Evolutionary conservation across 495 filamentous ascomycete genomes (phyloP).

Genomic region (Rhypophila decipiens): DNA sequence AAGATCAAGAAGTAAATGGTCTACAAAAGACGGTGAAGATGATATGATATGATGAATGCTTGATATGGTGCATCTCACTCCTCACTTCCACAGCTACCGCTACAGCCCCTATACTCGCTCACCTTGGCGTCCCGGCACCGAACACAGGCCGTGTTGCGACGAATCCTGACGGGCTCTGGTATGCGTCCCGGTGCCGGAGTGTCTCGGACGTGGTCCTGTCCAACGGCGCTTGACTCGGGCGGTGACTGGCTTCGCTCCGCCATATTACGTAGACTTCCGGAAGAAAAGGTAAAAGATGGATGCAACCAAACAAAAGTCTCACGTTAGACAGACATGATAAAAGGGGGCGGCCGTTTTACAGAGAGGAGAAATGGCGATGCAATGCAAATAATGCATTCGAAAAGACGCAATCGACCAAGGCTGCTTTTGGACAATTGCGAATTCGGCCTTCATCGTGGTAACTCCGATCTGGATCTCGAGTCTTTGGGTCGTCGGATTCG

Average conservation of each 20-base stretch:
- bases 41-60: too few relatives aligned
- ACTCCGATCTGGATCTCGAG: not conserved
- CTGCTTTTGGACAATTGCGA: not conserved
- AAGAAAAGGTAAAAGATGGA: not conserved
- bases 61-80: too few relatives aligned
- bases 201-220: conserved; percentile 2
- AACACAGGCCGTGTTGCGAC: conserved; percentile 38
- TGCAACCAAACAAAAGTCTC: not conserved
- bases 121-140: conserved; percentile 40
- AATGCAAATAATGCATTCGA: not conserved
- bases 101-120: not conserved
- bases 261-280: conserved; percentile 1
- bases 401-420: not conserved
- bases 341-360: too few relatives aligned
- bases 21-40: too few relatives aligned
- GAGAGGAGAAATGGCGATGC: not conserved
- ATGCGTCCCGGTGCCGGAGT: conserved; percentile 14
- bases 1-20: too few relatives aligned
- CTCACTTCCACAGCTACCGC: too few relatives aligned
- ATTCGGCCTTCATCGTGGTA: not conserved
- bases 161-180: conserved; percentile 22
- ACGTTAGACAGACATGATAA: conserved; percentile 7
- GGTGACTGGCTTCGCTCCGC: conserved; percentile 6
- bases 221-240: not conserved
- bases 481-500: too few relatives aligned